phyloP scores from a whole-genome alignment of 768 basidiomycete genomes.

The Leccinum truebloodii region DNA sequence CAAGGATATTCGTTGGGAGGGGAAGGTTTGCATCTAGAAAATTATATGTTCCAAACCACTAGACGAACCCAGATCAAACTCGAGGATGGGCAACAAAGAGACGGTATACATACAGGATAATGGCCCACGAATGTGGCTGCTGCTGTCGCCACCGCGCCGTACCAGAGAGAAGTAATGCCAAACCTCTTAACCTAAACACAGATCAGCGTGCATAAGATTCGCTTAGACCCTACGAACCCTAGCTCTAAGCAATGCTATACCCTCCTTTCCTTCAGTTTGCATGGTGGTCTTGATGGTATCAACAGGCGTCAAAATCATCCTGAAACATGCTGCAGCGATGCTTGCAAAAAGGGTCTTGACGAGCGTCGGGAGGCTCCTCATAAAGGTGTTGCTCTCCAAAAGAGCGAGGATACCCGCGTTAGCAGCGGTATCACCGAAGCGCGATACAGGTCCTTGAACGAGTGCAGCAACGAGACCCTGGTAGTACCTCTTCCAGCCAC shows the following conservation, averaged over 20 bases:
- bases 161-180: constrained; percentile 82
- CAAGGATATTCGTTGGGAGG: constrained; percentile 45
- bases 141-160: constrained; percentile 88
- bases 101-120: constrained; percentile 63
- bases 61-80: constrained; percentile 14
- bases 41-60: constrained; percentile 90
- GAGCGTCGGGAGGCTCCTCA: constrained; percentile 59
- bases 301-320: constrained; percentile 90
- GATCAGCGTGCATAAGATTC: neutral
- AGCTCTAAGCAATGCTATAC: constrained; percentile 61
- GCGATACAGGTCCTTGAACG: constrained; percentile 77
- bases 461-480: constrained; percentile 85
- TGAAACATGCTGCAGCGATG: constrained; percentile 76
- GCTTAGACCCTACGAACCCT: constrained; percentile 43
- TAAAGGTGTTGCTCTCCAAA: constrained; percentile 71
- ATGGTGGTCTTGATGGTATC: constrained; percentile 96
- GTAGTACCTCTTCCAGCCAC: constrained; percentile 84
- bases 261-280: constrained; percentile 83
- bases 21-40: constrained; percentile 69
- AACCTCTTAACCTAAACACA: constrained; percentile 61
- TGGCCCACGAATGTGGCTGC: constrained; percentile 93
- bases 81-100: neutral
- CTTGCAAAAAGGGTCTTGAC: constrained; percentile 82
- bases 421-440: constrained; percentile 95
- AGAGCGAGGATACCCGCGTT: constrained; percentile 91